Conservation (phyloP, 2,329 filamentous ascomycete genomes). For the Fusarium subglutinans region DNA sequence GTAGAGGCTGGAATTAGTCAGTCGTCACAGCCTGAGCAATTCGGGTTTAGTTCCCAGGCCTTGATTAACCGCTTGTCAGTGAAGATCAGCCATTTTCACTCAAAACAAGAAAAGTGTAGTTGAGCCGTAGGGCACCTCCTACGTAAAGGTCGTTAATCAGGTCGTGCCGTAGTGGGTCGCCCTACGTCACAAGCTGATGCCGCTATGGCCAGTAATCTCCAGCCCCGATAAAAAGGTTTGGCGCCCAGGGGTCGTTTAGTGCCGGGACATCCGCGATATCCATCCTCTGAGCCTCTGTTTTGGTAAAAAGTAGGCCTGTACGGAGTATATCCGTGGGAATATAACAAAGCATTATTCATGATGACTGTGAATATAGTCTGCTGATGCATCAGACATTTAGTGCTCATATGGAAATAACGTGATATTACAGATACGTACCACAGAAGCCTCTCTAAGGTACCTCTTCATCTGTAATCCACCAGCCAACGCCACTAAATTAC, state of each 20-base stretch:
- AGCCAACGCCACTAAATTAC: not conserved
- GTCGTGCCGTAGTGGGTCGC: not conserved
- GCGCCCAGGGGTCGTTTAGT: not conserved
- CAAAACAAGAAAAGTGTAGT: not conserved
- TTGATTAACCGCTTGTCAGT: conserved; percentile 11
- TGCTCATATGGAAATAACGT: not conserved
- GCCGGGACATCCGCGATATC: conserved; percentile 1
- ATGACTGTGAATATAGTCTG: not conserved
- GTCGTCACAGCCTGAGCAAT: conserved; percentile 5
- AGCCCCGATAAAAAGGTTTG: conserved; percentile 2
- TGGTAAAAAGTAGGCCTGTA: no score
- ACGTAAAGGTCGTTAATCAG: conserved; percentile 2
- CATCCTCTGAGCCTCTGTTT: not conserved
- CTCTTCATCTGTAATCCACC: not conserved
- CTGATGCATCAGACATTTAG: not conserved
- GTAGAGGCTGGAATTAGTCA: conserved; percentile 28
- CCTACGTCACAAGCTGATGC: conserved; percentile 5
- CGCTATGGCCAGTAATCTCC: conserved; percentile 11
- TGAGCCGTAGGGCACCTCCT: not conserved
- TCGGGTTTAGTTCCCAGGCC: conserved; percentile 4
- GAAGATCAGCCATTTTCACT: not conserved
- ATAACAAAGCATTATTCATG: not conserved
- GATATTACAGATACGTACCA: not conserved
- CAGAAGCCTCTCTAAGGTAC: not conserved
- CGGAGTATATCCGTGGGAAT: not conserved